Conservation (phyloP, 148 eudicot species). For the Beta vulgaris region DNA sequence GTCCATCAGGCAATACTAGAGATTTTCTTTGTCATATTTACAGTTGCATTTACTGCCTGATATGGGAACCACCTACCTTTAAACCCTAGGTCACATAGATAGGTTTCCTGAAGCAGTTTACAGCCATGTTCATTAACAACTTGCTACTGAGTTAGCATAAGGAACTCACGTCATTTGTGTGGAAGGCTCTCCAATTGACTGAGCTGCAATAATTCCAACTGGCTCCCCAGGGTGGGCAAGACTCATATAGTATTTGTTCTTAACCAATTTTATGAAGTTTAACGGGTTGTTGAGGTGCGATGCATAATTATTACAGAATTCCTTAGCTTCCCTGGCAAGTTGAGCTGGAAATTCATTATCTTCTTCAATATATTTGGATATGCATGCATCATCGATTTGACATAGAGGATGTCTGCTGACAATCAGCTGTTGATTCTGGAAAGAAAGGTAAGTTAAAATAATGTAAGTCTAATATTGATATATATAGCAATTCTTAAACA, state of each 20-base stretch:
- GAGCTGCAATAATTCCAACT: conserved; percentile 96
- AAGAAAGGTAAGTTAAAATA: not conserved
- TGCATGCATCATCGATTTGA: conserved; percentile 37
- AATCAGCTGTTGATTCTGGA: conserved; percentile 66
- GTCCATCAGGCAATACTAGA: not conserved
- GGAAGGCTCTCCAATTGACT: conserved; percentile 96
- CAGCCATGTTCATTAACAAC: not conserved
- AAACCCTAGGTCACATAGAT: too few relatives aligned
- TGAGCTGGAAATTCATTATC: conserved; percentile 61
- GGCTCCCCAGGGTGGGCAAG: conserved; percentile 97
- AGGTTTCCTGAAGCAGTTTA: not conserved
- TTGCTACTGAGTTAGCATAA: not conserved
- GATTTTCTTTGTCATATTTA: too few relatives aligned
- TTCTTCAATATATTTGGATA: conserved; percentile 53
- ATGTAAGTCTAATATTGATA: not conserved
- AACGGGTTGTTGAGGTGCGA: conserved; percentile 30
- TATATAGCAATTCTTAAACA: not conserved
- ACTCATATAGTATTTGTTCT: conserved; percentile 73
- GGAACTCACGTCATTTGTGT: conserved; percentile 96
- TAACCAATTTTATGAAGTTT: conserved; percentile 57
- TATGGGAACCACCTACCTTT: too few relatives aligned
- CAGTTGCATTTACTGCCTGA: too few relatives aligned
- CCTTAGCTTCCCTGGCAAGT: conserved; percentile 47
- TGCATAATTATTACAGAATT: conserved; percentile 28
- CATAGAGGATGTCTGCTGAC: conserved; percentile 47